phyloP scores from a whole-genome alignment of 768 basidiomycete genomes.

The Russula dissimulans region DNA sequence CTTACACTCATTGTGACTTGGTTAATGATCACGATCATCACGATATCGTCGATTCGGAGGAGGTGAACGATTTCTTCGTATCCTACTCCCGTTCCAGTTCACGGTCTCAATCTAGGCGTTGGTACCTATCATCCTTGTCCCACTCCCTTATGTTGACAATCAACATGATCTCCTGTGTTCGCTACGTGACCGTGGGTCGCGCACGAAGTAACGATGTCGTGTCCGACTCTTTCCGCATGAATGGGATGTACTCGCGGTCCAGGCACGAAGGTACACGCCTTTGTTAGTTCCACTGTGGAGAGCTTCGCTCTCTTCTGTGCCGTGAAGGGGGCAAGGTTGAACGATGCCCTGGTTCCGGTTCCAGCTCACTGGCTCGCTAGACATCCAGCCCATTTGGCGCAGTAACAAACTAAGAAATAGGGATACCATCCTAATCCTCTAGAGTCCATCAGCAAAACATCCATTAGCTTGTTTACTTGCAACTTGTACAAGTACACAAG shows the following conservation, averaged over 20 bases:
- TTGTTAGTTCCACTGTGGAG: conserved; percentile 57
- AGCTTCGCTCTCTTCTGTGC: conserved; percentile 79
- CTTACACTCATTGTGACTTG: no score
- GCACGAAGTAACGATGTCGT: conserved; percentile 20
- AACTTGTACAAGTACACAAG: no score
- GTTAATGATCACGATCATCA: no score
- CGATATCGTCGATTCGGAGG: not conserved
- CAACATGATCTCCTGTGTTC: conserved; percentile 2
- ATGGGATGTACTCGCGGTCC: conserved; percentile 76
- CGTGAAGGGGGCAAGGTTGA: conserved; percentile 76
- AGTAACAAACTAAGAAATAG: conserved; percentile 89
- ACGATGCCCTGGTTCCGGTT: conserved; percentile 47
- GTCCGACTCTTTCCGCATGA: conserved; percentile 54
- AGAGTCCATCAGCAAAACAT: no score
- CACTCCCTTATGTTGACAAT: conserved; percentile 1
- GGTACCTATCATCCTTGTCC: conserved; percentile 1
- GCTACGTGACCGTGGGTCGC: not conserved
- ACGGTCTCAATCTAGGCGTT: not conserved
- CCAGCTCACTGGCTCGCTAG: conserved; percentile 56
- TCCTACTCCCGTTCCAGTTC: not conserved
- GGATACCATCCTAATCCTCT: conserved; percentile 90
- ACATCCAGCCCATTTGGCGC: conserved; percentile 95
- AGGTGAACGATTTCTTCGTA: conserved; percentile 9
- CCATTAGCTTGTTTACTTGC: no score
- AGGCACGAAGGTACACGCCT: conserved; percentile 36